phyloP scores from a whole-genome alignment of 1,284 basidiomycete genomes.

The Phylloporus sp. region DNA sequence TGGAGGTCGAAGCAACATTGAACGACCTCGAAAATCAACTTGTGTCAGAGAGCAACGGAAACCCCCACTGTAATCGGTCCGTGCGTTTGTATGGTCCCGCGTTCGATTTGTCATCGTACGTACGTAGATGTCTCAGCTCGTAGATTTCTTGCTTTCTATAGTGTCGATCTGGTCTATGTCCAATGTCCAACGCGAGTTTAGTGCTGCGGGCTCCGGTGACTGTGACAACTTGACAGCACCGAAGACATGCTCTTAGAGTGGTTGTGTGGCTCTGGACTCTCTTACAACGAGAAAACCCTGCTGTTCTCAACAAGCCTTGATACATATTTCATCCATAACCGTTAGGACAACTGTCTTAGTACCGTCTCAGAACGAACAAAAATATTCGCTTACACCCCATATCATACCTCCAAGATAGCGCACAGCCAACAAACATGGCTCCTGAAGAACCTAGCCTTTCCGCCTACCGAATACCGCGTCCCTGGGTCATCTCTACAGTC shows the following conservation, averaged over 20 bases:
- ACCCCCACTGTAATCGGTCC: no score
- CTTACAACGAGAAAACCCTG: constrained; percentile 48
- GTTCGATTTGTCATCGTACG: no score
- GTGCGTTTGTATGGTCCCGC: no score
- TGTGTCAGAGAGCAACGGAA: no score
- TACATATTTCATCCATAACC: constrained; percentile 48
- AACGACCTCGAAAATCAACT: constrained; percentile 68
- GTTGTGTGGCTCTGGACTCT: constrained; percentile 49
- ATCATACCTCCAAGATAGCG: constrained; percentile 45
- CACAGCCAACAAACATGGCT: constrained; percentile 44
- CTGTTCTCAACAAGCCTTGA: constrained; percentile 41
- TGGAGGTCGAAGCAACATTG: constrained; percentile 73
- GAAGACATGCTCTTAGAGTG: constrained; percentile 69
- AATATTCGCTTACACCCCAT: constrained; percentile 53
- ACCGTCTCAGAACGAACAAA: constrained; percentile 70
- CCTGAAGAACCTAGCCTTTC: constrained; percentile 54
- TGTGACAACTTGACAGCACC: constrained; percentile 67
- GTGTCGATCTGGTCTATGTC: no score
- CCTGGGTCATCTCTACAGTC: constrained; percentile 35
- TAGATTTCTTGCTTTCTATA: no score
- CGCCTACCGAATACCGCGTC: constrained; percentile 38
- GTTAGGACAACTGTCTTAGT: constrained; percentile 55
- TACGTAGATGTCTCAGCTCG: no score
- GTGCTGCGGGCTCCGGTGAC: no score
- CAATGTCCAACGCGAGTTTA: no score